A percentile compares a stretch with the other conserved stretches of the same genome.
phyloP scores from a whole-genome alignment of 1,284 basidiomycete species.

The Anthracocystis panici-leucophaei region DNA sequence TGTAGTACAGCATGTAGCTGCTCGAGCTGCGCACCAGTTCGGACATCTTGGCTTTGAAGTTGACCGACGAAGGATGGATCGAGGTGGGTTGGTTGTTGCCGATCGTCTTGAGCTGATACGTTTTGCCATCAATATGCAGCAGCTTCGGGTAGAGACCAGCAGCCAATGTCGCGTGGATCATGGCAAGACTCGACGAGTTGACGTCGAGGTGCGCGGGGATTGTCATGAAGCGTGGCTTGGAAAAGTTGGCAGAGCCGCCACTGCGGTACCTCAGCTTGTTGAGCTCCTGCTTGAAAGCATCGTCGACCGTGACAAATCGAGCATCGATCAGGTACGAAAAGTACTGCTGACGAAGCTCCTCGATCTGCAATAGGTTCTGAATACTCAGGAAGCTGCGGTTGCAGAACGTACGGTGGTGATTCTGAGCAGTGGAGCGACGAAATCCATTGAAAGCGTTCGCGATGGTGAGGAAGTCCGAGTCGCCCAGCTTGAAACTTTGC shows the following conservation, averaged over 20 bases:
- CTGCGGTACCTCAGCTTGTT: constrained; percentile 73
- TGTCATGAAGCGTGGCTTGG: constrained; percentile 78
- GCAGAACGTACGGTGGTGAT: constrained; percentile 76
- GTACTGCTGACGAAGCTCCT: constrained; percentile 94
- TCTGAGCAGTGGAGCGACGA: constrained; percentile 81
- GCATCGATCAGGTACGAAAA: constrained; percentile 84
- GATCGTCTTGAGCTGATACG: constrained; percentile 80
- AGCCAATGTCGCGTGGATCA: constrained; percentile 85
- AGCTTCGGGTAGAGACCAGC: constrained; percentile 94
- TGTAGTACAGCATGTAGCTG: constrained; percentile 55
- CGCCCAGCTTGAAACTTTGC: constrained; percentile 82
- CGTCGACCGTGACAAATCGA: constrained; percentile 81
- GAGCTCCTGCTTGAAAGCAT: constrained; percentile 78
- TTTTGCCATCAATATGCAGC: constrained; percentile 76
- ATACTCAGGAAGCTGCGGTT: constrained; percentile 85
- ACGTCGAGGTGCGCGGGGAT: constrained; percentile 78
- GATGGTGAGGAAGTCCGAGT: constrained; percentile 95
- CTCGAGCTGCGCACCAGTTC: constrained; percentile 35
- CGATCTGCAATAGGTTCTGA: constrained; percentile 93
- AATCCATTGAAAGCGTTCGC: constrained; percentile 91
- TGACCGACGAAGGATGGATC: constrained; percentile 84
- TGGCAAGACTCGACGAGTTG: constrained; percentile 76
- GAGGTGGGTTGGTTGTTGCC: constrained; percentile 84
- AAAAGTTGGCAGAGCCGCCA: constrained; percentile 71
- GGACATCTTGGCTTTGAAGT: constrained; percentile 49